Conservation (phyloP, 805 yeast genomes). For the Starmerella lactis-condensi region DNA sequence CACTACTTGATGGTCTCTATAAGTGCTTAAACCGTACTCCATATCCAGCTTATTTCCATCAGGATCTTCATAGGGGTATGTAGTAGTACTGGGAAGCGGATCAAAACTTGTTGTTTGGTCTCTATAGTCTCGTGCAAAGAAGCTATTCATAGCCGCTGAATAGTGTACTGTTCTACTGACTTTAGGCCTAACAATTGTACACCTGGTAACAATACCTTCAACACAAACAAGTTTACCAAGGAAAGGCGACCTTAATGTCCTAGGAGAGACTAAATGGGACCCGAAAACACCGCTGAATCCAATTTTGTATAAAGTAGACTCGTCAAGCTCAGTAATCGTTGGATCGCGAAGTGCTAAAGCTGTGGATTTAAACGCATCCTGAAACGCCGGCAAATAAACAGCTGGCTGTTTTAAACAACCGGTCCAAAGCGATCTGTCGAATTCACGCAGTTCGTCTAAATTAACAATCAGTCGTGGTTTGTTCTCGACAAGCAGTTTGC, state of each 20-base stretch:
- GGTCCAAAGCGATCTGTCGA: constrained; percentile 64
- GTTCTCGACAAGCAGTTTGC: constrained; percentile 51
- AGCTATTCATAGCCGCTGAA: constrained; percentile 64
- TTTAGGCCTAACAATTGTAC: constrained; percentile 85
- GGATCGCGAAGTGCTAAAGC: constrained; percentile 53
- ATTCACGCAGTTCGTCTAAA: constrained; percentile 73
- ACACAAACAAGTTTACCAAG: constrained; percentile 68
- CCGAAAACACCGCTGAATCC: constrained; percentile 88
- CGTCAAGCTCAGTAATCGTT: constrained; percentile 36
- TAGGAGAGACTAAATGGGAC: constrained; percentile 65
- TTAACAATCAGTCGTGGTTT: constrained; percentile 52
- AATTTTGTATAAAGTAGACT: constrained; percentile 48
- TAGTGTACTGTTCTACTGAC: constrained; percentile 81
- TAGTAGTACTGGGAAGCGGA: constrained; percentile 63
- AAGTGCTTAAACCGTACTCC: constrained; percentile 83
- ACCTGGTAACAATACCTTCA: constrained; percentile 90
- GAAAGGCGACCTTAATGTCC: constrained; percentile 60
- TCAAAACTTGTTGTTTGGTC: constrained; percentile 85
- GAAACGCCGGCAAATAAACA: constrained; percentile 75
- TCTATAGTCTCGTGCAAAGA: constrained; percentile 78
- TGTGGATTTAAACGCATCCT: constrained; percentile 65
- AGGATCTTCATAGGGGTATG: constrained; percentile 81
- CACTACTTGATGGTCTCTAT: constrained; percentile 82
- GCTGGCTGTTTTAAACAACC: constrained; percentile 58
- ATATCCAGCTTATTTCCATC: constrained; percentile 77